Evolutionary conservation across 352 stramenopile genomes (phyloP).

Genomic region (Globisporangium recalcitrans): DNA sequence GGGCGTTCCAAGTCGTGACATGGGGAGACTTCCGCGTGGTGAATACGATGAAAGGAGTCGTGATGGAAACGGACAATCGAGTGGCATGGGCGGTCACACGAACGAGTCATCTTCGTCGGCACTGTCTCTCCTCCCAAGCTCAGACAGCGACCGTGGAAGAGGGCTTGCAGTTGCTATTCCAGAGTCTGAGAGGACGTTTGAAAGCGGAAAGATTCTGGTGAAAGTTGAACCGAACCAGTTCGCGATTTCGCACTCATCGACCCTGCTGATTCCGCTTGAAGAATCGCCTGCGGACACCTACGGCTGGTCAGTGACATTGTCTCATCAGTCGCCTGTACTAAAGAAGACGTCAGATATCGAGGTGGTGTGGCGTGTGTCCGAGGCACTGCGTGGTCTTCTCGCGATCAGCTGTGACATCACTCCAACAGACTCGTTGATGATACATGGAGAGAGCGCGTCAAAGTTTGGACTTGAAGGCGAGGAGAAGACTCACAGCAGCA

Average conservation of each 20-base stretch:
- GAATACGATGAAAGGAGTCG: neutral
- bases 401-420: constrained; percentile 38
- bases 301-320: constrained; percentile 51
- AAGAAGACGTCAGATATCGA: constrained; percentile 31
- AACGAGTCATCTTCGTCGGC: constrained; percentile 1
- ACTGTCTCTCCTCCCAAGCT: constrained; percentile 4
- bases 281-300: constrained; percentile 56
- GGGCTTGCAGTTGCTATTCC: constrained; percentile 15
- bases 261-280: constrained; percentile 66
- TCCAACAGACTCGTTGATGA: constrained; percentile 27
- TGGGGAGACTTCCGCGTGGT: neutral
- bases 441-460: constrained; percentile 11
- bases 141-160: neutral
- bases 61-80: neutral
- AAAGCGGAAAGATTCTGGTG: constrained; percentile 16
- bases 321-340: constrained; percentile 25
- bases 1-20: neutral
- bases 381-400: constrained; percentile 48
- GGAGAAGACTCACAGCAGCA: neutral
- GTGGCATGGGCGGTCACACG: neutral
- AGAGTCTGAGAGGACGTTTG: constrained; percentile 11
- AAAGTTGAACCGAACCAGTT: constrained; percentile 35
- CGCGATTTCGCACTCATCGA: constrained; percentile 38
- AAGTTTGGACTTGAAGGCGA: constrained; percentile 1
- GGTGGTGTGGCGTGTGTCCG: constrained; percentile 47